Conservation (phyloP, 2,329 filamentous ascomycete genomes). For the Aschersonia sp. region DNA sequence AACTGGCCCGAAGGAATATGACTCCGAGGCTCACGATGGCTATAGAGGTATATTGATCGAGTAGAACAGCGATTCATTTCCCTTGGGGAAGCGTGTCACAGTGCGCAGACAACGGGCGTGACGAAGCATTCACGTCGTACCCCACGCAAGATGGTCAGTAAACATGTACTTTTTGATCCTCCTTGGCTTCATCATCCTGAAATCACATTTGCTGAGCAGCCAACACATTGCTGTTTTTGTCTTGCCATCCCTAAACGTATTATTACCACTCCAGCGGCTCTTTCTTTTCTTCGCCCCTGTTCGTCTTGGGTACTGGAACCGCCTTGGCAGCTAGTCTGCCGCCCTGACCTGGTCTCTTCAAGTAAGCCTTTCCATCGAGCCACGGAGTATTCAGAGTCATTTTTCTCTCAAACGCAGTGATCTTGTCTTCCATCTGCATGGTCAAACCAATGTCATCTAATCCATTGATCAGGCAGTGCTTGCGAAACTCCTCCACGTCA, state of each 20-base stretch:
- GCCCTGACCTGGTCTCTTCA: slow-evolving; percentile 37
- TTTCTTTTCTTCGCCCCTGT: slow-evolving; percentile 66
- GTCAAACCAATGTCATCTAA: slow-evolving; percentile 93
- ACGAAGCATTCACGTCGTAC: too few relatives aligned
- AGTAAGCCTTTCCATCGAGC: slow-evolving; percentile 76
- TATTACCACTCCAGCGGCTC: slow-evolving; percentile 81
- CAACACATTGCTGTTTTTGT: not conserved
- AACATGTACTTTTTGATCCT: too few relatives aligned
- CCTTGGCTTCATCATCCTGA: too few relatives aligned
- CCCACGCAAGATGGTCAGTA: too few relatives aligned
- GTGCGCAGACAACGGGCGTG: too few relatives aligned
- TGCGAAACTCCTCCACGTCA: slow-evolving; percentile 84
- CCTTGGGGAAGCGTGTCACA: too few relatives aligned
- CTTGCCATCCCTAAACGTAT: not conserved
- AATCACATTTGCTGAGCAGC: not conserved
- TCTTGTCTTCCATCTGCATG: slow-evolving; percentile 84
- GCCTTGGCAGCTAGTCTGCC: slow-evolving; percentile 43
- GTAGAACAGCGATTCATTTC: too few relatives aligned
- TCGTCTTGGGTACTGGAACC: slow-evolving; percentile 70
- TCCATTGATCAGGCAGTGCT: slow-evolving; percentile 86
- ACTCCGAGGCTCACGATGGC: too few relatives aligned
- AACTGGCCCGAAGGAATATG: too few relatives aligned
- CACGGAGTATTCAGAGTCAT: slow-evolving; percentile 71
- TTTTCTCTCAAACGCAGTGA: slow-evolving; percentile 65
- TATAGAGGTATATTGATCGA: too few relatives aligned